phyloP scores from a whole-genome alignment of 2,329 filamentous ascomycete genomes.

The Arthrinium puccinioides region DNA sequence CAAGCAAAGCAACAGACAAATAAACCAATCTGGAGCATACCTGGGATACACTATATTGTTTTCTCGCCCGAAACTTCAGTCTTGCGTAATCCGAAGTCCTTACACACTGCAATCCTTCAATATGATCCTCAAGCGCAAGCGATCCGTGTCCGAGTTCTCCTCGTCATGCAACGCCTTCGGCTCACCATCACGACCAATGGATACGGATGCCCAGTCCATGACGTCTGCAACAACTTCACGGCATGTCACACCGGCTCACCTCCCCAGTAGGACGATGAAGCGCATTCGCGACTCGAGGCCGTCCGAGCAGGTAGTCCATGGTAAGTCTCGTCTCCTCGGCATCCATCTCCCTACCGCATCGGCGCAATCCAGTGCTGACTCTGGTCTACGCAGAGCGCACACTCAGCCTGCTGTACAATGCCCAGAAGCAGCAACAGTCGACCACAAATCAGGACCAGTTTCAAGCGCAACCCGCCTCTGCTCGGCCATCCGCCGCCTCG shows the following conservation, averaged over 20 bases:
- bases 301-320: slow-evolving; percentile 45
- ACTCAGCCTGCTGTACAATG: slow-evolving; percentile 49
- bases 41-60: neutral
- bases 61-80: no score
- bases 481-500: slow-evolving; percentile 1
- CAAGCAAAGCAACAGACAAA: no score
- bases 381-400: slow-evolving; percentile 40
- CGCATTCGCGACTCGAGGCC: slow-evolving; percentile 53
- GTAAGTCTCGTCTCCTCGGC: slow-evolving; percentile 29
- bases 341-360: neutral
- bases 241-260: slow-evolving; percentile 31
- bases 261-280: slow-evolving; percentile 53
- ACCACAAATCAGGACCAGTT: neutral
- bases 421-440: slow-evolving; percentile 31
- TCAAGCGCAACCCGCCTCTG: neutral
- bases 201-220: neutral
- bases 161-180: slow-evolving; percentile 37
- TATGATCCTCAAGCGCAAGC: slow-evolving; percentile 51
- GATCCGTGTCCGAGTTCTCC: slow-evolving; percentile 51
- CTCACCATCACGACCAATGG: slow-evolving; percentile 25
- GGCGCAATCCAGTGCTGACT: neutral
- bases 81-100: no score
- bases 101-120: no score
- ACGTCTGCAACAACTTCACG: slow-evolving; percentile 13
- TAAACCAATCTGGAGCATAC: no score